Evolutionary conservation across 2,329 filamentous ascomycete species (phyloP).

Genomic region (Fusarium temperatum): DNA sequence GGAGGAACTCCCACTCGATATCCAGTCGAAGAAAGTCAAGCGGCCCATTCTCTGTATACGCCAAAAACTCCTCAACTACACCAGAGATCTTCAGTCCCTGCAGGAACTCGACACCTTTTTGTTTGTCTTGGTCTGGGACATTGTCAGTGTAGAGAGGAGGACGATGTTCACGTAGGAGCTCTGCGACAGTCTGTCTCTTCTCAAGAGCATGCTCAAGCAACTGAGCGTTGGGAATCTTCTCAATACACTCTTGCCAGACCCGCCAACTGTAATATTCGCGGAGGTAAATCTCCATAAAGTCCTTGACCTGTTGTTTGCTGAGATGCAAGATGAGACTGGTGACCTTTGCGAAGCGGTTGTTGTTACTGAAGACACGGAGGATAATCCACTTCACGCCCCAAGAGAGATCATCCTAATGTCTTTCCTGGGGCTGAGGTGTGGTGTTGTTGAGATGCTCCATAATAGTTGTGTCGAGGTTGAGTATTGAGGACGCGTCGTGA

Average conservation of each 20-base stretch:
- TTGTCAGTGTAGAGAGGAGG: constrained; percentile 40
- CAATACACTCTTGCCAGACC: constrained; percentile 25
- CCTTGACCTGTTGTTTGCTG: constrained; percentile 26
- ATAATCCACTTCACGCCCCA: constrained; percentile 42
- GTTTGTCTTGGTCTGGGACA: constrained; percentile 23
- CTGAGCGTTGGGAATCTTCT: constrained; percentile 12
- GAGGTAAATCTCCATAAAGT: constrained; percentile 37
- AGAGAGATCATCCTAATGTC: constrained; percentile 37
- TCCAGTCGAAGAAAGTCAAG: constrained; percentile 39
- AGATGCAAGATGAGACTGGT: constrained; percentile 30
- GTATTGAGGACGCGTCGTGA: not conserved
- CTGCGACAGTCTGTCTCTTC: constrained; percentile 2
- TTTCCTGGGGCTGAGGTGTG: not conserved
- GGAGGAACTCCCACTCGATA: constrained; percentile 38
- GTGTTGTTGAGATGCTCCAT: not conserved
- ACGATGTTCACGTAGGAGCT: constrained; percentile 27
- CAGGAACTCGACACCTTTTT: constrained; percentile 32
- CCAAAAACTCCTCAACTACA: constrained; percentile 11
- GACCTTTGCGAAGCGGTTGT: constrained; percentile 33
- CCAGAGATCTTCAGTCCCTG: not conserved
- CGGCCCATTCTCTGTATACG: constrained; percentile 12
- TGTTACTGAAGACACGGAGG: constrained; percentile 32
- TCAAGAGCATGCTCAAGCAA: constrained; percentile 13
- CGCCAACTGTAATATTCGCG: constrained; percentile 30
- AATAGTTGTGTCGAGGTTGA: not conserved